These are phyloP conservation scores for Phaseolus coccineus DNA, from an alignment of 331 rosid species.

Conservation along the genomic window DNA sequence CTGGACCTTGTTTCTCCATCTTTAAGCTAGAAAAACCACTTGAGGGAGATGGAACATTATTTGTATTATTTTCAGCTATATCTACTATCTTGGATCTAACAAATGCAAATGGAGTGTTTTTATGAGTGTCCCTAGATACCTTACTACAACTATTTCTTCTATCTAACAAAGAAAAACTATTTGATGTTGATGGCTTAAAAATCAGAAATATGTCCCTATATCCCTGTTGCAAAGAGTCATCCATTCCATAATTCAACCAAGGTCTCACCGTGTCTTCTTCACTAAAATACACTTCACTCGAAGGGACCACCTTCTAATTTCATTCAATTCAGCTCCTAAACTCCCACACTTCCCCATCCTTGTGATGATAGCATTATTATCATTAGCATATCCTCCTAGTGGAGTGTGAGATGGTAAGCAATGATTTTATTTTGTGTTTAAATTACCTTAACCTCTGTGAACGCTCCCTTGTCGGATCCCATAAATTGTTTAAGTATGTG, in stretches of 20 bases:
- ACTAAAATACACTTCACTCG: constrained; percentile 60
- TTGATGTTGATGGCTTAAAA: constrained; percentile 53
- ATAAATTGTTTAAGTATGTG: too few species aligned
- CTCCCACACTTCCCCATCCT: constrained; percentile 61
- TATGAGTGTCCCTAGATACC: constrained; percentile 53
- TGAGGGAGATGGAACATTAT: constrained; percentile 54
- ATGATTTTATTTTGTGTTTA: background rate
- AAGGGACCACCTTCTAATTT: constrained; percentile 59
- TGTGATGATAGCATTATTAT: constrained; percentile 33
- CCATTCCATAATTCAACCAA: constrained; percentile 77
- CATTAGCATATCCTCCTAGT: constrained; percentile 52
- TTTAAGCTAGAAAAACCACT: constrained; percentile 53
- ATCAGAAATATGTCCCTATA: constrained; percentile 63
- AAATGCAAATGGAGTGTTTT: constrained; percentile 52
- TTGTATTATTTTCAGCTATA: constrained; percentile 51
- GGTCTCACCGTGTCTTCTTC: constrained; percentile 66
- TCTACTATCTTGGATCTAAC: constrained; percentile 54
- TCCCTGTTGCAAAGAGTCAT: constrained; percentile 66
- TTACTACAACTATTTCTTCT: constrained; percentile 54
- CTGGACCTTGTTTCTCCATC: constrained; percentile 56
- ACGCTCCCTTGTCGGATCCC: too few species aligned
- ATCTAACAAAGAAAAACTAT: constrained; percentile 51
- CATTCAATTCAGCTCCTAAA: constrained; percentile 57
- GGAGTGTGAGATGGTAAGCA: constrained; percentile 57
- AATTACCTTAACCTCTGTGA: too few species aligned